Evolutionary conservation across 2,329 filamentous ascomycete species (phyloP).

Genomic region (Aspergillus sp.): DNA sequence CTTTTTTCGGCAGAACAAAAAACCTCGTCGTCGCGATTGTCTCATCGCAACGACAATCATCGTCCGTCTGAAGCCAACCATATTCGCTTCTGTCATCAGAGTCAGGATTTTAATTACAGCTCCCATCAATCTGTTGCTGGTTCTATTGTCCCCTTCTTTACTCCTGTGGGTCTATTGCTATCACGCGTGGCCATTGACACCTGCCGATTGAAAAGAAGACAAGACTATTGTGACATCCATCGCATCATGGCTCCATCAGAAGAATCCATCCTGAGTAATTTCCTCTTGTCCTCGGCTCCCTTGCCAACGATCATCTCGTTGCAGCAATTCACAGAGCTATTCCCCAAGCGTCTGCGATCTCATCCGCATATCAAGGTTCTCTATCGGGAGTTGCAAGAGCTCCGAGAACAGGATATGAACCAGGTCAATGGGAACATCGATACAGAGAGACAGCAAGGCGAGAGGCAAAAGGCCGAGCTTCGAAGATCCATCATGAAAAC

Average conservation of each 20-base stretch:
- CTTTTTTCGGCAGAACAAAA: too few species aligned
- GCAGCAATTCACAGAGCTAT: constrained; percentile 69
- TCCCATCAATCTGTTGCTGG: too few species aligned
- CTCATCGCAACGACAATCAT: too few species aligned
- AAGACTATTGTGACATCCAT: too few species aligned
- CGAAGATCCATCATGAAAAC: constrained; percentile 26
- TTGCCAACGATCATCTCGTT: constrained; percentile 70
- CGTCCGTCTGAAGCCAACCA: too few species aligned
- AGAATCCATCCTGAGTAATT: constrained; percentile 68
- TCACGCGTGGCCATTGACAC: too few species aligned
- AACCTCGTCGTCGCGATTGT: too few species aligned
- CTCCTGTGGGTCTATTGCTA: too few species aligned
- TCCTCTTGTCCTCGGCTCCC: constrained; percentile 70
- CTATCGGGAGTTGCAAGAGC: constrained; percentile 74
- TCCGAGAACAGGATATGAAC: constrained; percentile 66
- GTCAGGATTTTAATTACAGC: too few species aligned
- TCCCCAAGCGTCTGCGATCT: constrained; percentile 62
- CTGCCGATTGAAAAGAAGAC: too few species aligned
- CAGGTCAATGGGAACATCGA: constrained; percentile 54
- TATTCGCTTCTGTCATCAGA: too few species aligned
- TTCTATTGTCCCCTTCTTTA: too few species aligned
- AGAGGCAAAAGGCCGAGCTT: constrained; percentile 34
- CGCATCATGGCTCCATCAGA: constrained; percentile 67
- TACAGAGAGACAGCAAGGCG: constrained; percentile 30
- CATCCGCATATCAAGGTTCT: constrained; percentile 65